Evolutionary conservation across 2,329 filamentous ascomycete species (phyloP), one percentile per base, ranked within the genome.

Genomic region (Cercospora canescens): DNA sequence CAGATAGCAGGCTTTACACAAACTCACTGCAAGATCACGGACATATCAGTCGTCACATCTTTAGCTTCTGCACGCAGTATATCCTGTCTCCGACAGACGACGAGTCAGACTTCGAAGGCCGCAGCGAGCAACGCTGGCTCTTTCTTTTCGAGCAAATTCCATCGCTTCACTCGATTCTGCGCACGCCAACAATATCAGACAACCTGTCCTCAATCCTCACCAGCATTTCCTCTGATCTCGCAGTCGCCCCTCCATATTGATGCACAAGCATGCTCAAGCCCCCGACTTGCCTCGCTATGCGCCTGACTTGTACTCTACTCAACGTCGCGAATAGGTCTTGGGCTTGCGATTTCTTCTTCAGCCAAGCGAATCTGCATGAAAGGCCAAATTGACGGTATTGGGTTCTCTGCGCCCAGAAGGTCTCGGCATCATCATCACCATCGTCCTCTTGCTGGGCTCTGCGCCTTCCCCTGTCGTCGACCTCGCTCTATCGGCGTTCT

Each of bases 281-380:
- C 14, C 73, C 73, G 4, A 78, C 75, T 64, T 78, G 76, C 61
- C 74, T 67, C 34, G 76, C 75, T 30, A 78, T 81, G 55, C 79
- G 68, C 59, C 80, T 72, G 4, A 76, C 76, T 69, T 81, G 78
- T 45, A 81, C 71, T 50, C 79, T 69, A 64, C 69, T 76, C 61
- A 82, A 60, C 3, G 70, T 68, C 50, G 77, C 71, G 39, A 78
- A 76, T 60, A 82, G 67, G n/a, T 66, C 69, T 57, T 79, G 70
- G 12, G 78, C 78, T 48, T 77, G 75, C 2, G 72, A 68, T 64
- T 80, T 81, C 57, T 65, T 71, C 39, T 72, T 69, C 50, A 81
- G 65, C 80, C 80, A 81, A 14, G 75, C 45, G 60, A 77, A 74
- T 11, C 81, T 68, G 67, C 77, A 74, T 28, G 71, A 69, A 1